Evolutionary conservation across 2,329 filamentous ascomycete genomes (phyloP), one percentile per base, ranked within the genome.

Genomic region (Stemphylium lycopersici): DNA sequence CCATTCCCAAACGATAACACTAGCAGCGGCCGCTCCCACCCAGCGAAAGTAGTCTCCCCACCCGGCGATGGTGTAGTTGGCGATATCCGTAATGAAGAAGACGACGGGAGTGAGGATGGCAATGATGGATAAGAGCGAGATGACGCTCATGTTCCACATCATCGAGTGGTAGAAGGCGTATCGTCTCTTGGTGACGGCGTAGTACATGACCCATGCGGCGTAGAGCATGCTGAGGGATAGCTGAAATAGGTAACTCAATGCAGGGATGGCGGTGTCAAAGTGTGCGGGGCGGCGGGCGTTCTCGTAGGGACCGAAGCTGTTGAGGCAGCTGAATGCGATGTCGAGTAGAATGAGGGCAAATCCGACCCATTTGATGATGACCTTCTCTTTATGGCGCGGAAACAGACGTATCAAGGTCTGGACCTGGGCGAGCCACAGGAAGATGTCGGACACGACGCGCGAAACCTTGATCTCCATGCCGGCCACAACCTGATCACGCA

Each of bases 1-100:
- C 93, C 93, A 97, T 75, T 97, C 93, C 93, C 93, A 97, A 2
- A 97, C 93, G 18, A 96, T 90, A n/a, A 96, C 93, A 76, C 91
- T 96, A 24, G 93, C 93, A 1, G 92, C 92, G 0, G 93, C 92
- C 1, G 92, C 92, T 42, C 93, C 93, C n/a, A 96, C 93, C 93
- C 93, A 97, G 67, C 92, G 83, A 40, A 96, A 93, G 70, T 96
- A 97, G 69, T 96, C 93, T 70, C 93, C 93, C 93, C 93, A 97
- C 7, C 90, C 91, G 34, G 90, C 90, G 57, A 96, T 88, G 57
- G 91, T 87, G 22, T 91, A 89, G 67, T 93, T 88, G 7, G 89
- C 88, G 43, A 97, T 92, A 71, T 97, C 93, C 63, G 96, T 81
- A 53, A 96, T 90, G 73, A 97, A 97, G 73, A 97, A 97, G 4